Base-by-base conservation (phyloP, 768 basidiomycete genomes). In the Psilocybe tampanensis region DNA sequence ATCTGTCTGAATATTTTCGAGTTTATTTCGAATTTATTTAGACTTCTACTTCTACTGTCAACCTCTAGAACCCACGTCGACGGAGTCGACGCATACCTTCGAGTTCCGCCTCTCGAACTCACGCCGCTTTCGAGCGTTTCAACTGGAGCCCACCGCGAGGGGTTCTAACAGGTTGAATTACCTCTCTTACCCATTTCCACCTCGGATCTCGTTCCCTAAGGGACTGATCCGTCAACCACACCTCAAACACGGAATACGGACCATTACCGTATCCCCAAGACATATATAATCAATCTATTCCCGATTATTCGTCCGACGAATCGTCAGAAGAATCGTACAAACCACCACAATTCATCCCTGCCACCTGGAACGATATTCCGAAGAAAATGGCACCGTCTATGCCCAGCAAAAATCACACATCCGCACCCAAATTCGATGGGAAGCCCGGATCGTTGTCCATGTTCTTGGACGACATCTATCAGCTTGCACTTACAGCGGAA, bases 351-450 rank as follows among this genome's bases (percentile, higher is more conserved):
- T 24, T 48, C 29, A 24, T 23, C 8, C 51, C 50, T 29, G 44
- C 9, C 4, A 44, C 26, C 12, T 32, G 36, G 23, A 7, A 15
- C 34, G 15, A 39, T n/a, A n/a, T 26, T n/a, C 6, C 29, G 17
- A 47, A 18, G 9, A n/a, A 19, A 6, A 26, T 9, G 13, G 32
- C 21, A 29, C 7, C 39, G 9, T 19, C 42, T 8, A 57, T 57
- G 56, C 56, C 51, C 2, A 41, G 24, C 19, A 51, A 26, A n/a
- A 51, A 52, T 15, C 59, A 60, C 22, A 34, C 29, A 8, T 60
- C 59, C 4, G 54, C 59, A 12, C 54, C 59, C 15, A 60, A 60
- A 23, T 60, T 60, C 34, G 59, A 60, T 48, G 59, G 59, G 0
- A 54, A 51, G 15, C 32, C 59, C 1, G 23, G 41, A 23, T 48